Evolutionary conservation across 495 filamentous ascomycete genomes (phyloP).

Genomic region (Margaritispora aquatica): DNA sequence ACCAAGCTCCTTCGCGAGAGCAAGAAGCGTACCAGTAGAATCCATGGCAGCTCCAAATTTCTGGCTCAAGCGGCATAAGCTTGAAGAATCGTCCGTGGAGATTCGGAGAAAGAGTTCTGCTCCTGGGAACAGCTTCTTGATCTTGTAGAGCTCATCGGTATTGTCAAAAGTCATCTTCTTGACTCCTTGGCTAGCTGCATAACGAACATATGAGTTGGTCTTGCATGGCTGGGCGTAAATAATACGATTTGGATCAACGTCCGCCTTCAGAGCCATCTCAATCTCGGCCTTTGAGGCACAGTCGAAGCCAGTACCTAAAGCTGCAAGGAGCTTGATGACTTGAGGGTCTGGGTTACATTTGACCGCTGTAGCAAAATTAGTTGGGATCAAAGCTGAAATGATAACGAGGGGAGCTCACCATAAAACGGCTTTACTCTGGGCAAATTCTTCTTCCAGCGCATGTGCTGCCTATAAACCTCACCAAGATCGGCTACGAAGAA

Average conservation of each 20-base stretch:
- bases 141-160: constrained; percentile 95
- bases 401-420: constrained; percentile 50
- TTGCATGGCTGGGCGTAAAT: constrained; percentile 99
- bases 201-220: constrained; percentile 94
- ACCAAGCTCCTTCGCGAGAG: constrained; percentile 78
- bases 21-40: constrained; percentile 66
- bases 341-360: constrained; percentile 96
- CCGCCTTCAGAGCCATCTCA: constrained; percentile 76
- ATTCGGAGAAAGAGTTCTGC: constrained; percentile 93
- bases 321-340: constrained; percentile 79
- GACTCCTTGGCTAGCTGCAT: constrained; percentile 73
- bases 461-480: constrained; percentile 96
- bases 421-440: constrained; percentile 93
- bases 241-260: constrained; percentile 85
- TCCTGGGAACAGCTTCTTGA: constrained; percentile 79
- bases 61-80: constrained; percentile 86
- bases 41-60: constrained; percentile 95
- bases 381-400: background rate
- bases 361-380: constrained; percentile 59
- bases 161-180: constrained; percentile 99
- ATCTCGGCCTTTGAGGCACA: constrained; percentile 98
- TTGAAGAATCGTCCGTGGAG: constrained; percentile 90
- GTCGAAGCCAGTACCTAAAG: constrained; percentile 91
- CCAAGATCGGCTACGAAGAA: constrained; percentile 98
- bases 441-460: constrained; percentile 95